Evolutionary conservation across 2,329 filamentous ascomycete genomes (phyloP), one percentile per base, ranked within the genome.

Genomic region (Colletotrichum eleusines): DNA sequence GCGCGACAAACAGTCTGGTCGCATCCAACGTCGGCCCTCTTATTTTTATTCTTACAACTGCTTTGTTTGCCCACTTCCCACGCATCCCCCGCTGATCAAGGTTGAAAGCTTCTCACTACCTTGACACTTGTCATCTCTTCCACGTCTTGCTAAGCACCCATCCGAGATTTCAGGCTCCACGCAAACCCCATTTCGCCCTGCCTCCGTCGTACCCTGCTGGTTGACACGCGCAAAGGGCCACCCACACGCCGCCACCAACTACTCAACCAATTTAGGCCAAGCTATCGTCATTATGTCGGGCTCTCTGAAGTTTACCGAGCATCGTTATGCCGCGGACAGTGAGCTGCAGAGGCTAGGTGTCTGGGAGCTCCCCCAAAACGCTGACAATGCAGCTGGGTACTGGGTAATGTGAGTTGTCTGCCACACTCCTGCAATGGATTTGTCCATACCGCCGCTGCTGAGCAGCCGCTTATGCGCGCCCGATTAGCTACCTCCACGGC

Each of bases 401-500:
- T 84, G 81, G 81, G 71, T 83, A 54, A 74, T 84, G 81, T 84
- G 74, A 71, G 79, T 74, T 46, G 42, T 23, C 59, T 23, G 20
- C 11, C 46, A 26, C 11, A 11, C 35, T 44, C 46, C 35, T 42
- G 16, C 23, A 38, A 58, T 23, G 23, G 20, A 8, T 35, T 69
- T 28, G 14, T 9, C 3, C 38, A 26, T 14, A 6, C 33, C 40
- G 38, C 50, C 33, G 12, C 42, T 33, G 42, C 11, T 28, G 57
- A 31, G 40, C 9, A 42, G 20, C 28, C 42, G n/a, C 38, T 59
- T 14, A 62, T 58, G 38, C 16, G 38, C 12, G 31, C 38, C 11
- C 40, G 18, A 28, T 18, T 68, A 83, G 84, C 70, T 90, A 84
- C 78, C 84, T 91, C 75, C 89, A 91, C 76, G 89, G 89, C 73